Base-by-base conservation (phyloP, 2,329 filamentous ascomycete genomes). In the Hypoxylon sp. region DNA sequence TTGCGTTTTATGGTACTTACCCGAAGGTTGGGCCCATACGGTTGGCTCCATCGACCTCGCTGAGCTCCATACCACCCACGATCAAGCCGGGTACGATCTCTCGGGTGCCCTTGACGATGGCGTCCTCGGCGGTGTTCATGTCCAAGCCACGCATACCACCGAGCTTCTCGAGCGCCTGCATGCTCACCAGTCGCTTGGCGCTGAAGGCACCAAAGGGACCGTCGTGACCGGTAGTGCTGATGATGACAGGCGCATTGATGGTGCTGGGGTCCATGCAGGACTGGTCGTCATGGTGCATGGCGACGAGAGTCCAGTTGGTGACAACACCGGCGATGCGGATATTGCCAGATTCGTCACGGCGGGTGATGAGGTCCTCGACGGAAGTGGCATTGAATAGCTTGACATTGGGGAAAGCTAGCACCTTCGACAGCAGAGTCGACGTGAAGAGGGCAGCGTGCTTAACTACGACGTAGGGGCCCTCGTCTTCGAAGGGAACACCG, bases 241-340 rank as follows among this genome's bases (percentile, higher is more conserved):
- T 92, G 77, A 97, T 85, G 65, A 97, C 81, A 1, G 94, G 93
- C 0, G 93, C 93, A 78, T 97, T 97, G 87, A 97, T 97, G 75
- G 94, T 97, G 88, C 96, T 97, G 73, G 94, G 94, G 80, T 97
- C 94, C 94, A 97, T 97, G 90, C 94, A 97, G 68, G 89, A 92
- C 83, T 97, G 93, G 79, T 95, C 92, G 78, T 94, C 91, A 80
- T 94, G 92, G 80, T 94, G 91, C 85, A 95, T 92, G 46, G 90
- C 89, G 52, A 97, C 94, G 25, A 97, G 87, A 0, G 94, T 97
- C 94, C 94, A 98, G 87, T 98, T 98, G 76, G 93, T 97, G 60
- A 98, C 94, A 1, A 97, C 94, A 75, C 94, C 94, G 7, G 93
- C 92, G 72, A 97, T 90, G 69, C 92, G 89, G 46, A 97, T 81